A percentile compares a stretch with the other conserved stretches of the same genome.
Evolutionary conservation across 495 filamentous ascomycete species (phyloP).

Genomic region (Monascus purpureus): DNA sequence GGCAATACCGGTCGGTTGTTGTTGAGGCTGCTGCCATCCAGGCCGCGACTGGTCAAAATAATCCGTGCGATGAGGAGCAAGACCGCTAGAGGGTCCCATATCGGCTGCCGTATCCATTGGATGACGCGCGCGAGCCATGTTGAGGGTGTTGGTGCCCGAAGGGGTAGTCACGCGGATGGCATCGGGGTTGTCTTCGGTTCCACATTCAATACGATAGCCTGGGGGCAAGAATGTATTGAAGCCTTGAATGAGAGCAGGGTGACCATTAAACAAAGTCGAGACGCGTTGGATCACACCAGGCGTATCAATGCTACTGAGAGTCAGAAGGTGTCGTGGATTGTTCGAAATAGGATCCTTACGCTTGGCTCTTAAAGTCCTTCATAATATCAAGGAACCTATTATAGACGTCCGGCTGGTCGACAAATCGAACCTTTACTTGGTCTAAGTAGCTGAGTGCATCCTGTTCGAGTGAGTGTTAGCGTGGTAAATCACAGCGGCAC

Average conservation of each 20-base stretch:
- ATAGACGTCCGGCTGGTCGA: slow-evolving; percentile 94
- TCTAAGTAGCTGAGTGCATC: slow-evolving; percentile 96
- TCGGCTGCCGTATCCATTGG: slow-evolving; percentile 30
- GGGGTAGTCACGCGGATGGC: slow-evolving; percentile 95
- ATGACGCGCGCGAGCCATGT: slow-evolving; percentile 39
- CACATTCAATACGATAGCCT: slow-evolving; percentile 95
- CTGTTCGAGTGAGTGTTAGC: slow-evolving; percentile 31
- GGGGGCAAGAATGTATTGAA: slow-evolving; percentile 98
- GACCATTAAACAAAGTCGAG: slow-evolving; percentile 89
- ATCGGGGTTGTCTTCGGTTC: slow-evolving; percentile 79
- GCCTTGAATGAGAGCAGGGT: slow-evolving; percentile 92
- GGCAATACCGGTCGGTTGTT: slow-evolving; percentile 11
- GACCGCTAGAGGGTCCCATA: slow-evolving; percentile 17
- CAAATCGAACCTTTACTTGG: slow-evolving; percentile 97
- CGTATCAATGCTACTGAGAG: slow-evolving; percentile 66
- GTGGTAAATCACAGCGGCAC: not conserved
- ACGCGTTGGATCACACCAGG: slow-evolving; percentile 96
- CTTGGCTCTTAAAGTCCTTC: slow-evolving; percentile 99
- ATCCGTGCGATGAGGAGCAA: slow-evolving; percentile 25
- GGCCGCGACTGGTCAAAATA: slow-evolving; percentile 35
- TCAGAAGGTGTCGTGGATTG: slow-evolving; percentile 5
- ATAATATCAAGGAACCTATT: slow-evolving; percentile 98
- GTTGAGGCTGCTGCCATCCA: slow-evolving; percentile 31
- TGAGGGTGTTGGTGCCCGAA: slow-evolving; percentile 58
- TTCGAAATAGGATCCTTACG: slow-evolving; percentile 40